phyloP scores from a whole-genome alignment of 2,329 filamentous ascomycete species.

The Trichophyton rubrum region DNA sequence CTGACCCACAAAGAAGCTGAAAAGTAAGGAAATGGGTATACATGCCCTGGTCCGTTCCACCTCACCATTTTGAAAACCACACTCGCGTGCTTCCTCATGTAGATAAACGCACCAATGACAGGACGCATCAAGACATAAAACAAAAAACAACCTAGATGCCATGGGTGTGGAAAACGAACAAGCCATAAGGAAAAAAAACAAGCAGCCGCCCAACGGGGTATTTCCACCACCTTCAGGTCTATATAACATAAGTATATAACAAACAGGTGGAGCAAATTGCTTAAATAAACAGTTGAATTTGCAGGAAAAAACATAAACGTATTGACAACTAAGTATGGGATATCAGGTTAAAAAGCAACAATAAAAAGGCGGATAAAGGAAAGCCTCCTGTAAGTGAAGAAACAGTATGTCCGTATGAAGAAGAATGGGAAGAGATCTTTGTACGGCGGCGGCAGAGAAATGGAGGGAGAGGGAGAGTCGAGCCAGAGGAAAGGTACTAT shows the following conservation, averaged over 20 bases:
- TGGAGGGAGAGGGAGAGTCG: neutral
- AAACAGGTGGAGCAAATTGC: neutral
- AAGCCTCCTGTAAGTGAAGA: neutral
- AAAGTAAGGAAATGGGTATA: neutral
- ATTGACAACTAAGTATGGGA: neutral
- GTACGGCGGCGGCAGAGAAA: neutral
- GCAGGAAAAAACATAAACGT: neutral
- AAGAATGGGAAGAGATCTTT: neutral
- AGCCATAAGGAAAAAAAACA: neutral
- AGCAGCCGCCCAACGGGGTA: slow-evolving; percentile 1
- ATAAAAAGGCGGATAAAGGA: neutral
- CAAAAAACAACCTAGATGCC: neutral
- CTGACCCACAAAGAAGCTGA: neutral
- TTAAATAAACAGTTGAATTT: neutral
- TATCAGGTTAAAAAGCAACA: neutral
- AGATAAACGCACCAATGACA: neutral
- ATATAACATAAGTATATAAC: neutral
- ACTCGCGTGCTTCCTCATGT: slow-evolving; percentile 4
- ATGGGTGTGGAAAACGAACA: neutral
- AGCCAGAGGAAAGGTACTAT: neutral
- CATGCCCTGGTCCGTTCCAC: neutral
- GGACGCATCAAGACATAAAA: neutral
- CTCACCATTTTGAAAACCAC: slow-evolving; percentile 2
- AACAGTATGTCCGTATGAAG: neutral
- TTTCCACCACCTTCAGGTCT: neutral